Evolutionary conservation across 495 filamentous ascomycete species (phyloP), one percentile per base, ranked within the genome.

Genomic region (Pseudevernia furfuracea): DNA sequence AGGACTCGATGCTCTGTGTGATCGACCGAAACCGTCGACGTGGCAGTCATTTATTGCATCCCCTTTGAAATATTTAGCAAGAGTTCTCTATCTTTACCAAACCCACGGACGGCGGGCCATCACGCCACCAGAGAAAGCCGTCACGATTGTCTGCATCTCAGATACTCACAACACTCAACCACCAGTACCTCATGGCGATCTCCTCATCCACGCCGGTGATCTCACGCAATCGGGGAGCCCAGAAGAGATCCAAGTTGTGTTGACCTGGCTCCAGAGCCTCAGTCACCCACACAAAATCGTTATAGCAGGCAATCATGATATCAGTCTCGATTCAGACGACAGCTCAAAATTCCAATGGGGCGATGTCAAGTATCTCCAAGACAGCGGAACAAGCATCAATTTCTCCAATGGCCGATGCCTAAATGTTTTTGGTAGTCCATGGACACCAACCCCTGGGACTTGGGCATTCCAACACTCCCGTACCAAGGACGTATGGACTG

Each of bases 131-230:
- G 8, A 36, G 8, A n/a, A 37, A 15, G 32, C 32, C 32, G 12
- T 36, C 55, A 58, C 21, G n/a, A 58, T 92, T 14, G 84, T 92
- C 14, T 91, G 85, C 69, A 82, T 94, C 21, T 90, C 87, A 0
- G 90, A 94, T 71, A 92, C 89, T 2, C 90, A 94, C 67, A 86
- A 87, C 66, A 76, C 79, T 0, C 70, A 69, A 0, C 66, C 78
- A 7, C 79, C 81, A 32, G 70, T 91, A 1, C 87, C 88, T 1
- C 70, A 79, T 32, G 90, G 88, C 32, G 90, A 93, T 66, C 73
- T 92, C 61, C 76, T 92, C 7, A 84, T 93, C 61, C 89, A 92
- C 71, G 86, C 87, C 7, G 90, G 90, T 6, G 89, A 93, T 71
- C 70, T 91, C 67, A 85, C 83, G 8, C 82, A 85, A 62, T 76